Evolutionary conservation across 2,329 filamentous ascomycete genomes (phyloP), one percentile per base, ranked within the genome.

Genomic region (Ophiostoma australiae): DNA sequence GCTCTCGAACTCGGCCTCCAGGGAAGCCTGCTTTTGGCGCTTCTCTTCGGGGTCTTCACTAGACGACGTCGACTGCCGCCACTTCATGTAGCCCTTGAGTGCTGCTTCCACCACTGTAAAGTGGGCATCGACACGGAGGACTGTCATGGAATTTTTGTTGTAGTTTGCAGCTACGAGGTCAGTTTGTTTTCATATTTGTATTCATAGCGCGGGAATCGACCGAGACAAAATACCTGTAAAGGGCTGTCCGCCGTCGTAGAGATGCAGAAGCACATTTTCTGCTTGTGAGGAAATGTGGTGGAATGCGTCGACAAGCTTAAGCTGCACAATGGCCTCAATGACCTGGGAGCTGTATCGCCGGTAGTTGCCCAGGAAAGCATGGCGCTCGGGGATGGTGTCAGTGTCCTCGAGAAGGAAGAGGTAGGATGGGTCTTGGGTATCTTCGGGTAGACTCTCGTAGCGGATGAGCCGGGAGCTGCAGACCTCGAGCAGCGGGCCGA

Each of bases 321-420:
- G 86, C 74, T 91, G 87, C 31, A 96, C 93, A 73, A 98, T 92
- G 20, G 86, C 86, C 80, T 98, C 94, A 70, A 99, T 93, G 35
- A 97, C 87, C 72, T 92, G 90, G 3, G 90, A 89, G 78, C 93
- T 95, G 77, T 97, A 98, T 72, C 95, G 87, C 55, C 95, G 87
- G 79, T 99, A 99, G 77, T 99, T 98, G 4, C 94, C 93, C 13
- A 98, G 85, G 78, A 99, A 99, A 0, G 93, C 93, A 80, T 99
- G 95, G 33, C 93, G 87, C 78, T 99, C 95, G 0, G 95, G 95
- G 27, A 94, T 84, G 0, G 94, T 98, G 77, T 99, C 95, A 71
- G 97, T 96, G 77, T 99, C 95, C 77, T 98, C 94, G 76, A 93
- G 85, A 1, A 99, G 84, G 75, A 97, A 95, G 13, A 92, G 83